Conservation (phyloP, 352 stramenopile genomes). For the Plasmopara viticola region DNA sequence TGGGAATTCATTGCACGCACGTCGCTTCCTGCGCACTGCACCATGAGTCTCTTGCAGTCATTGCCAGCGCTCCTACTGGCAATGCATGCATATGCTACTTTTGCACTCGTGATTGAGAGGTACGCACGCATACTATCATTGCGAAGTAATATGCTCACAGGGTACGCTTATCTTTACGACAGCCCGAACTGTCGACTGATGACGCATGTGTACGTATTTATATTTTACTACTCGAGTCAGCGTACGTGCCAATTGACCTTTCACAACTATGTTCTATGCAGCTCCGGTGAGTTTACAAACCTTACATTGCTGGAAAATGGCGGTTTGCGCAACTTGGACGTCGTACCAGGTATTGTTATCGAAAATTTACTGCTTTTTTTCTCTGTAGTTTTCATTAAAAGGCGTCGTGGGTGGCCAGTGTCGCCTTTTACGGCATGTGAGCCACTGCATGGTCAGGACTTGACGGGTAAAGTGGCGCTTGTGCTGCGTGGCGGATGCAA, state of each 20-base stretch:
- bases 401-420: constrained; percentile 14
- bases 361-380: not conserved
- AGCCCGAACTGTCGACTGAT: constrained; percentile 49
- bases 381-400: not conserved
- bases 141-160: no score
- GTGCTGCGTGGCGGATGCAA: constrained; percentile 70
- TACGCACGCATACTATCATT: constrained; percentile 6
- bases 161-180: constrained; percentile 5
- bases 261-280: constrained; percentile 11
- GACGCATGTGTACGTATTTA: constrained; percentile 59
- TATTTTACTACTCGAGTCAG: not conserved
- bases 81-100: constrained; percentile 11
- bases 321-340: constrained; percentile 23
- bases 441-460: constrained; percentile 34
- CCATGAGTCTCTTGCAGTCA: constrained; percentile 15
- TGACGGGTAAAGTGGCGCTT: constrained; percentile 63
- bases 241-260: constrained; percentile 1
- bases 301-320: constrained; percentile 32
- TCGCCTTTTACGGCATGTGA: constrained; percentile 60
- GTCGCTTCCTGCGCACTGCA: constrained; percentile 4
- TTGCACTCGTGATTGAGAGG: constrained; percentile 47
- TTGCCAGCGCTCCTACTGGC: constrained; percentile 9
- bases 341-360: constrained; percentile 36
- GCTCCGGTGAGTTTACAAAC: constrained; percentile 73
- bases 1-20: constrained; percentile 4